phyloP scores from a whole-genome alignment of 345 rosid genomes.

The Euphorbia lathyris region DNA sequence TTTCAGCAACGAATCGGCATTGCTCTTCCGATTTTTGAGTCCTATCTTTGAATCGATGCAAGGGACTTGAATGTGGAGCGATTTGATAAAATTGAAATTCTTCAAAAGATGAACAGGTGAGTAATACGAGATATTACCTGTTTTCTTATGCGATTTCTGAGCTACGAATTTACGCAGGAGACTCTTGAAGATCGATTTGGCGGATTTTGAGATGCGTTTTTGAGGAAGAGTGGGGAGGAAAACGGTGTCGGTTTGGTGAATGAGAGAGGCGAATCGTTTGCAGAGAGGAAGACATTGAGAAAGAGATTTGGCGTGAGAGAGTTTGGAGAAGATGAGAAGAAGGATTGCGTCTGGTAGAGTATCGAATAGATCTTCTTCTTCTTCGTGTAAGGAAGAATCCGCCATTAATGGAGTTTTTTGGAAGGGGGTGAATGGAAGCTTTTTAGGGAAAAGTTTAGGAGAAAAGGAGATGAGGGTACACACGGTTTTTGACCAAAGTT shows the following conservation, averaged over 20 bases:
- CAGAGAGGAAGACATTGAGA: constrained; percentile 29
- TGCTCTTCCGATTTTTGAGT: background rate
- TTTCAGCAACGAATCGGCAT: constrained; percentile 26
- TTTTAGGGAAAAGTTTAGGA: background rate
- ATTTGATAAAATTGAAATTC: constrained; percentile 27
- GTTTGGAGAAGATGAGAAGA: constrained; percentile 26
- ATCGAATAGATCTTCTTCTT: constrained; percentile 20
- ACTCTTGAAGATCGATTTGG: background rate
- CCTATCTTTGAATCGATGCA: constrained; percentile 15
- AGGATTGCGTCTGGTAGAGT: constrained; percentile 31
- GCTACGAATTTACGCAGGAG: constrained; percentile 17
- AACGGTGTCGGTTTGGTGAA: constrained; percentile 17
- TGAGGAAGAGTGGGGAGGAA: constrained; percentile 19
- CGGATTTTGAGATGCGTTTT: constrained; percentile 1
- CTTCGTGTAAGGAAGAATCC: background rate
- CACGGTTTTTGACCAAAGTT: constrained; percentile 6
- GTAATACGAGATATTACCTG: background rate
- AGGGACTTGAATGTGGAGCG: constrained; percentile 36
- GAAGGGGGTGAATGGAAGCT: background rate
- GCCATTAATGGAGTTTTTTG: too few relatives aligned
- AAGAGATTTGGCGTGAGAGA: constrained; percentile 30
- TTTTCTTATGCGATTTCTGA: background rate
- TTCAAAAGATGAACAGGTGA: constrained; percentile 21
- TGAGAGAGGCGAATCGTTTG: constrained; percentile 30
- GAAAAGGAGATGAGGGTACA: background rate